Base-by-base conservation (phyloP, 2,329 filamentous ascomycete genomes). In the Phaeosphaeria sp. region DNA sequence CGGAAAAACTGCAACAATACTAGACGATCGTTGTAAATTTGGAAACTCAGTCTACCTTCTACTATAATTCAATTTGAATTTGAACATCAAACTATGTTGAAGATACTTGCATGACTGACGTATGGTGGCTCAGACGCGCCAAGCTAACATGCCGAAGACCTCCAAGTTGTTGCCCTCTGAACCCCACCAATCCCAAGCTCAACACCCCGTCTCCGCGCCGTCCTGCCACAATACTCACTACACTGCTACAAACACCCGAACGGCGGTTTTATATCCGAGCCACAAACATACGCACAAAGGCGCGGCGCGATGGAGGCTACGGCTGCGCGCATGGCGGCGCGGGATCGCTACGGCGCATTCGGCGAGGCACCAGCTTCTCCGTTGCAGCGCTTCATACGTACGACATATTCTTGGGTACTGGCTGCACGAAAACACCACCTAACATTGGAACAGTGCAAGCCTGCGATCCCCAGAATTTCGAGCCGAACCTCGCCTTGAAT, bases 381-480 rank as follows among this genome's bases (percentile, higher is more conserved):
- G 76, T 87, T 99, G 60, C 93, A 96, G 82, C 90, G 95, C 79
- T 97, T 93, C 79, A 96, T 99, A 78, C 89, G 85, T 87, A 80
- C 61, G 83, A 30, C 33, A 20, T 18, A 9, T 23, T 18, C 17
- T 20, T 6, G 9, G 11, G 13, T 13, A 36, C 30, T 13, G 30
- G 30, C 30, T 15, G 13, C 13, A 36, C 13, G 30, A 36, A 36
- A 6, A 13, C 11, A 30, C 25, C 11, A n/a, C 25, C 30, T 36
- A 36, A 36, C 18, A 7, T 49, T 10, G 11, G 22, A 46, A 46
- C 49, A 87, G 85, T 95, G 77, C 93, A 93, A 81, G 94, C 95
- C 65, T 98, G 95, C 83, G 96, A 95, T 72, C 92, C 95, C 51
- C 91, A 96, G 77, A 97, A 98, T 82, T 97, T 93, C 83, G 95